Base-by-base conservation (phyloP, 331 rosid species). In the Stylosanthes scabra region DNA sequence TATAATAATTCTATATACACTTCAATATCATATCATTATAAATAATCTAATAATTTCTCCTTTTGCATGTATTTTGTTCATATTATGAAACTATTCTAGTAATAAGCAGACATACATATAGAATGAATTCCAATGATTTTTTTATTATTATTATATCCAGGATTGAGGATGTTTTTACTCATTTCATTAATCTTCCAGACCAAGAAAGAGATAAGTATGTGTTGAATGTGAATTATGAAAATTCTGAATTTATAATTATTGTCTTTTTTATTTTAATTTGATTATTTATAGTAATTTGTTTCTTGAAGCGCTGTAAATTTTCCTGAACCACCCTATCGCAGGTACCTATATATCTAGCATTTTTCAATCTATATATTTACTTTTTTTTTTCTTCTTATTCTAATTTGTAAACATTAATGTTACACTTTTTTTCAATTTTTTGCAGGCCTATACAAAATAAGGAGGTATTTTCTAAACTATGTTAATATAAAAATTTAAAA, bases 131-230 rank as follows among this genome's bases (percentile, higher is more conserved):
- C 13, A 37, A 8, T 37, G 25, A 57, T 16, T 15, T 73, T 46
- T 14, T 29, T 34, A 13, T 20, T 34, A 10, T 27, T 62, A 13
- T 58, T 59, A 10, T 74, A 55, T 56, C 63, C 86, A 91, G 97
- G 87, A 91, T 91, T 9, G 97, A 91, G 62, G 97, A 88, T 69
- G 97, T 91, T 41, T 83, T 91, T 45, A 82, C 89, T 50, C 97
- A 90, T 34, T 91, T 78, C 77, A 80, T 91, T 62, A 86, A 88
- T 80, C 92, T 91, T 61, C 87, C 92, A 0, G 97, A 91, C 40
- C 89, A 83, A 79, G 97, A 86, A 88, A 86, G 97, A 88, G 90
- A 86, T 37, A 82, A 79, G 97, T 91, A 91, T 27, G 92, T 63
- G 52, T 4, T 46, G 8, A 27, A 45, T 57, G 9, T 63, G 29